These are phyloP conservation scores for Gillenia trifoliata DNA, from an alignment of 306 rosid species.

Conservation along the genomic window DNA sequence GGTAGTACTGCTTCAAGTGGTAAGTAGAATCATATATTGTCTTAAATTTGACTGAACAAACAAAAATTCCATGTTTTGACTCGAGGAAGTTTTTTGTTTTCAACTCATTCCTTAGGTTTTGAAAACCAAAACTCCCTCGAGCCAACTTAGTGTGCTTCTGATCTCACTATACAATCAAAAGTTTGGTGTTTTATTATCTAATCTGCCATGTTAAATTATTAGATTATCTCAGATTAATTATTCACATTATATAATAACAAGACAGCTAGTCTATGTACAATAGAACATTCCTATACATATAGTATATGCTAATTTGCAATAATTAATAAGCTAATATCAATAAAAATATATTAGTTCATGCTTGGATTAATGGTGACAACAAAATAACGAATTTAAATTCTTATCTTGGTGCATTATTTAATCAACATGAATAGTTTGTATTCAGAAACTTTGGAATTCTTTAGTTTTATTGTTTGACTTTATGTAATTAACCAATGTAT, in stretches of 20 bases:
- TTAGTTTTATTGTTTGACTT: conserved; percentile 1
- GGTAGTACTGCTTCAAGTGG: background rate
- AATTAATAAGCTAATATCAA: too few species aligned
- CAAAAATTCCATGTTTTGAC: background rate
- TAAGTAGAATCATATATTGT: background rate
- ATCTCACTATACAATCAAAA: too few species aligned
- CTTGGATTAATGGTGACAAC: background rate
- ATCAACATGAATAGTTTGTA: background rate
- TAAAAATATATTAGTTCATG: too few species aligned
- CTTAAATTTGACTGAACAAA: background rate
- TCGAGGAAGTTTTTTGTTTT: background rate
- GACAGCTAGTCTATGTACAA: too few species aligned
- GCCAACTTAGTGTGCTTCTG: background rate
- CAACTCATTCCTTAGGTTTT: background rate
- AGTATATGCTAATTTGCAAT: background rate
- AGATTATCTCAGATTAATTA: background rate
- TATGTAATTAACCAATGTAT: background rate
- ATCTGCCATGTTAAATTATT: background rate
- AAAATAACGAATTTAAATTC: too few species aligned
- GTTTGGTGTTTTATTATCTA: too few species aligned
- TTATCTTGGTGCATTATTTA: background rate
- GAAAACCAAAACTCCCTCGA: background rate
- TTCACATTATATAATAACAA: background rate
- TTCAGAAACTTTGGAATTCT: conserved; percentile 1
- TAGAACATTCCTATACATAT: background rate